Base-by-base conservation (phyloP, 2,329 filamentous ascomycete genomes). In the Piedraia hortae region DNA sequence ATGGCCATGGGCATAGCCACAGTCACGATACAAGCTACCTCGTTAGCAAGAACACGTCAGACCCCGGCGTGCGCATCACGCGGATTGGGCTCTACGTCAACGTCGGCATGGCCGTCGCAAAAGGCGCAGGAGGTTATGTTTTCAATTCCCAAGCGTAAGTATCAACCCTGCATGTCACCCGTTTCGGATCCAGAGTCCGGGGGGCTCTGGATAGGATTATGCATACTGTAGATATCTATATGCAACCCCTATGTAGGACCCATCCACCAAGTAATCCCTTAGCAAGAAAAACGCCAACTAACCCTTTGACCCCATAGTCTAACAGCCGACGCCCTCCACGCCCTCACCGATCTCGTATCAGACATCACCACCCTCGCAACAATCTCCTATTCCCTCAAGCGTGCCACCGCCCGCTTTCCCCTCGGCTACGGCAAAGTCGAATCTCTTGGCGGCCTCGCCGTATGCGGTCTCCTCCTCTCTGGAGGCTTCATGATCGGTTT, bases 381-480 rank as follows among this genome's bases (percentile, higher is more conserved):
- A 6, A 80, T 97, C 20, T 82, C 80, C 10, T 90, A 74, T 66
- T 89, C 80, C 27, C 50, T 93, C 28, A 77, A 72, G 36, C 69
- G 75, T 4, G 78, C 85, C 0, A 75, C 73, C 6, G 59, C 71
- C 24, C 61, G 61, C 18, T 97, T 90, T 41, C 85, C 85, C 2
- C 64, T 67, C 36, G 85, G 85, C 2, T 97, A 89, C 42, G 85
- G 85, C 41, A 97, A 97, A 52, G 62, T 97, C n/a, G 85, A 97
- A 53, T 90, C 78, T 37, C 50, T 97, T 40, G 85, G 85, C 10
- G 85, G 78, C 11, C 51, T 97, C 27, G 85, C 82, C 9, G 85
- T 97, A 15, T 91, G 80, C 34, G 68, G 78, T 30, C 72, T 97
- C 49, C 55, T 97, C 35, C 59, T 97, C 2, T 64, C 69, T 21